A percentile compares a stretch with the other conserved stretches of the same genome.
phyloP scores from a whole-genome alignment of 345 rosid species.

The Physaria fendleri region DNA sequence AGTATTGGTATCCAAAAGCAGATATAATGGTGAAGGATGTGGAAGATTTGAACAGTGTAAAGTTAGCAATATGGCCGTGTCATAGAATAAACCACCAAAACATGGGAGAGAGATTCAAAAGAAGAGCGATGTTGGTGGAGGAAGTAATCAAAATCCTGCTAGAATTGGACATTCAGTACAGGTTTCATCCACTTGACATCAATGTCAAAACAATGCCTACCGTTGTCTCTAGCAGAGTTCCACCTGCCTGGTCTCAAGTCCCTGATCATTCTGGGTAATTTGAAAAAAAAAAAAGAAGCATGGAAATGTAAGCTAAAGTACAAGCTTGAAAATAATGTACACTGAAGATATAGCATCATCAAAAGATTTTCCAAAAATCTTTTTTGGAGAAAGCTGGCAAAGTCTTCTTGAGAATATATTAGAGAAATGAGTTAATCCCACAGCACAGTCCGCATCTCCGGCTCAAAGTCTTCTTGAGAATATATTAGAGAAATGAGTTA shows the following conservation, averaged over 20 bases:
- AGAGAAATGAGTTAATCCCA: too few species aligned
- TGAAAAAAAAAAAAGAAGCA: too few species aligned
- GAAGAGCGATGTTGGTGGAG: constrained; percentile 58
- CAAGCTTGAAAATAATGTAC: too few species aligned
- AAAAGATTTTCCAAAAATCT: too few species aligned
- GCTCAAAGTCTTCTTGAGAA: too few species aligned
- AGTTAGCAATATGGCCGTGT: constrained; percentile 52
- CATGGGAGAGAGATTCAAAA: constrained; percentile 42
- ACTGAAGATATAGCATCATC: too few species aligned
- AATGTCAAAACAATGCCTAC: constrained; percentile 50
- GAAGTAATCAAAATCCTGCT: constrained; percentile 55
- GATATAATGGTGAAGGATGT: constrained; percentile 44
- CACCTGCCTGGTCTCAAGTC: constrained; percentile 33
- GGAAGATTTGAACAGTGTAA: constrained; percentile 40
- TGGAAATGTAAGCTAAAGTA: too few species aligned
- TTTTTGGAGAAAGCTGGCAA: too few species aligned
- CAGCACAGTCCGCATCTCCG: too few species aligned
- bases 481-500: too few species aligned
- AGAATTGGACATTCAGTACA: constrained; percentile 64
- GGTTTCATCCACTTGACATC: constrained; percentile 58
- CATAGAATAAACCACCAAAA: constrained; percentile 72
- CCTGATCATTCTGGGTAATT: constrained; percentile 1
- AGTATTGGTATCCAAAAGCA: constrained; percentile 67
- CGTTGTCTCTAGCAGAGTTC: constrained; percentile 34
- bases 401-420: too few species aligned